These are phyloP conservation scores for Lasiodiplodia sp. DNA, from an alignment of 2,329 filamentous ascomycete species.

Conservation along the genomic window DNA sequence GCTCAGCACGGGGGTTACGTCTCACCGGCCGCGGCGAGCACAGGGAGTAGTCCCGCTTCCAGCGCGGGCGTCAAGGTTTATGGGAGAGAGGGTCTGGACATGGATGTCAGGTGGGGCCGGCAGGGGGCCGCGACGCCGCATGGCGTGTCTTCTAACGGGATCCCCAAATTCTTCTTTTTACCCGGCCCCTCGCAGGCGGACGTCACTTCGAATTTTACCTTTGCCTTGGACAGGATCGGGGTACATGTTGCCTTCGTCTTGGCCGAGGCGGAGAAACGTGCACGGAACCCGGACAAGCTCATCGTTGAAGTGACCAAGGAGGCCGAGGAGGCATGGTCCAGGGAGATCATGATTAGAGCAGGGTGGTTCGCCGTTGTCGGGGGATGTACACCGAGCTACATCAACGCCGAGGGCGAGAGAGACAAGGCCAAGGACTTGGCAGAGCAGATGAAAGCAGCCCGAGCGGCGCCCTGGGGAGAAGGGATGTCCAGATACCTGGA, in stretches of 20 bases:
- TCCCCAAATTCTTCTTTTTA: slow-evolving; percentile 65
- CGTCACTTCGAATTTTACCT: slow-evolving; percentile 42
- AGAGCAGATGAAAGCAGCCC: not conserved
- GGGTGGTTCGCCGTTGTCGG: not conserved
- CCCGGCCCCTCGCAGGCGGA: slow-evolving; percentile 36
- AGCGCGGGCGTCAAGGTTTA: slow-evolving; percentile 47
- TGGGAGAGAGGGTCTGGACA: slow-evolving; percentile 54
- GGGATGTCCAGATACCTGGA: not conserved
- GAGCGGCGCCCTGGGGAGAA: not conserved
- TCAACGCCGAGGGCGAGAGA: not conserved
- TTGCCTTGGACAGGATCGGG: not conserved
- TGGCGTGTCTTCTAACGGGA: slow-evolving; percentile 56
- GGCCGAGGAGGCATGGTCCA: slow-evolving; percentile 1
- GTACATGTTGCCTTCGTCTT: not conserved
- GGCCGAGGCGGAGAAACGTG: not conserved
- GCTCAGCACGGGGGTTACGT: slow-evolving; percentile 55
- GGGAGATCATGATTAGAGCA: not conserved
- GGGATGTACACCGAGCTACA: slow-evolving; percentile 16
- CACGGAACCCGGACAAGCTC: not conserved
- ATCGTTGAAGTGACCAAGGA: slow-evolving; percentile 3
- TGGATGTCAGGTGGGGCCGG: slow-evolving; percentile 54
- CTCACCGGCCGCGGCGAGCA: slow-evolving; percentile 35
- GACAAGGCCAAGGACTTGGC: not conserved
- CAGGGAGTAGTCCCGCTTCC: slow-evolving; percentile 36
- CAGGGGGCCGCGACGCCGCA: slow-evolving; percentile 53